These are phyloP conservation scores for Wickerhamiella domercqiae DNA, from an alignment of 805 yeast genomes.

Conservation along the genomic window DNA sequence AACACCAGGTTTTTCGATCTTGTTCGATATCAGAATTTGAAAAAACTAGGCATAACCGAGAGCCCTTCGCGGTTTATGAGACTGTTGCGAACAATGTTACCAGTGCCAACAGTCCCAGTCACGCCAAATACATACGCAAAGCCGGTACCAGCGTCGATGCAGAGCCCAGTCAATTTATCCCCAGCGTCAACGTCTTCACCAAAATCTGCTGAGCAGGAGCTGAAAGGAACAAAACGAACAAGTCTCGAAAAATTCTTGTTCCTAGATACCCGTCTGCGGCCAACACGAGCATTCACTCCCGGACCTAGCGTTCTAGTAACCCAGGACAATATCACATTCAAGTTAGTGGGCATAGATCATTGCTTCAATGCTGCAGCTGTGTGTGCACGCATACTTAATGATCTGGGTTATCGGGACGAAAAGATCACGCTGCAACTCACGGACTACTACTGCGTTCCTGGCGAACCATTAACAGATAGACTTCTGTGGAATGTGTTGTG, in stretches of 20 bases:
- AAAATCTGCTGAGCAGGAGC: neutral
- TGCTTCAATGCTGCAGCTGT: conserved; percentile 23
- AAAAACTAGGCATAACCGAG: conserved; percentile 27
- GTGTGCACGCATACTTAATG: conserved; percentile 28
- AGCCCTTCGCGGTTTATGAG: conserved; percentile 45
- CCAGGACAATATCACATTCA: conserved; percentile 41
- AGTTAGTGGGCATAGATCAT: conserved; percentile 30
- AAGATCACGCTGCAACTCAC: conserved; percentile 39
- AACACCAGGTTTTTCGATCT: conserved; percentile 53
- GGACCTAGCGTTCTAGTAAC: conserved; percentile 39
- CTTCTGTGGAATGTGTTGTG: conserved; percentile 18
- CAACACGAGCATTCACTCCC: conserved; percentile 23
- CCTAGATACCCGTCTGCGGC: conserved; percentile 14
- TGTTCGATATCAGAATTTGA: conserved; percentile 51
- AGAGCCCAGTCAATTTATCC: neutral
- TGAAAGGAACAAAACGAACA: conserved; percentile 14
- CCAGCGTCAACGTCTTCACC: neutral
- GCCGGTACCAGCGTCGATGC: neutral
- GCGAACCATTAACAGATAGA: conserved; percentile 19
- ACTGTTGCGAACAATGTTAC: conserved; percentile 29
- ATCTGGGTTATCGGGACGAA: conserved; percentile 15
- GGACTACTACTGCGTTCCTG: conserved; percentile 41
- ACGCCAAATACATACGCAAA: neutral
- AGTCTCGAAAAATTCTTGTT: conserved; percentile 16
- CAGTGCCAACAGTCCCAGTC: conserved; percentile 4